phyloP scores from a whole-genome alignment of 257 asterid genomes.

The Przewalskia tangutica region DNA sequence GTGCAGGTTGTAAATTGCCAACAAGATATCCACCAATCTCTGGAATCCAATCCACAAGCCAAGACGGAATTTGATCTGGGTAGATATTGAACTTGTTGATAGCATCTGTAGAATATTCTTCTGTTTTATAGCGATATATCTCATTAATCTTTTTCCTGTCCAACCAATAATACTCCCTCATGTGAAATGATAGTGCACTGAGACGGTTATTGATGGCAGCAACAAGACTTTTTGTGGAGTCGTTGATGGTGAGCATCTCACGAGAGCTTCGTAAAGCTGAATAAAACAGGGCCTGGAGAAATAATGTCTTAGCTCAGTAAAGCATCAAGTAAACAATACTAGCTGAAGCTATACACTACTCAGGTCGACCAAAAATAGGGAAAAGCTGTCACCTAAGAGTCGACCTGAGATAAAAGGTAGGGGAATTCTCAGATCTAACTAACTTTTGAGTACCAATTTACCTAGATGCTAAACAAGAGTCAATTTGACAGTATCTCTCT shows the following conservation, averaged over 20 bases:
- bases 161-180: constrained; percentile 65
- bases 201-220: constrained; percentile 58
- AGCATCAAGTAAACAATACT: background rate
- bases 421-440: background rate
- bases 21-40: constrained; percentile 32
- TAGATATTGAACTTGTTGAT: constrained; percentile 69
- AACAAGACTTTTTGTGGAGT: constrained; percentile 46
- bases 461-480: background rate
- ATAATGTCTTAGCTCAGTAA: background rate
- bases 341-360: background rate
- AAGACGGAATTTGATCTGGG: constrained; percentile 37
- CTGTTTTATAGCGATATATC: constrained; percentile 62
- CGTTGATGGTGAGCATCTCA: constrained; percentile 57
- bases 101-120: constrained; percentile 64
- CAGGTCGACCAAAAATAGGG: background rate
- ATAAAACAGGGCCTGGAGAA: constrained; percentile 53
- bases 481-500: background rate
- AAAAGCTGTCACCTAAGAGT: background rate
- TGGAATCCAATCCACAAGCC: constrained; percentile 41
- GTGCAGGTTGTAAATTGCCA: constrained; percentile 39
- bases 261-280: constrained; percentile 67
- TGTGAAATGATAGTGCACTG: constrained; percentile 60
- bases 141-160: constrained; percentile 55
- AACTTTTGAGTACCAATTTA: background rate
- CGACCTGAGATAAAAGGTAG: background rate